Percentiles rank a stretch among this genome's conserved stretches.
These are phyloP conservation scores for Euphorbia peplus DNA, from an alignment of 345 rosid genomes.

Conservation along the genomic window DNA sequence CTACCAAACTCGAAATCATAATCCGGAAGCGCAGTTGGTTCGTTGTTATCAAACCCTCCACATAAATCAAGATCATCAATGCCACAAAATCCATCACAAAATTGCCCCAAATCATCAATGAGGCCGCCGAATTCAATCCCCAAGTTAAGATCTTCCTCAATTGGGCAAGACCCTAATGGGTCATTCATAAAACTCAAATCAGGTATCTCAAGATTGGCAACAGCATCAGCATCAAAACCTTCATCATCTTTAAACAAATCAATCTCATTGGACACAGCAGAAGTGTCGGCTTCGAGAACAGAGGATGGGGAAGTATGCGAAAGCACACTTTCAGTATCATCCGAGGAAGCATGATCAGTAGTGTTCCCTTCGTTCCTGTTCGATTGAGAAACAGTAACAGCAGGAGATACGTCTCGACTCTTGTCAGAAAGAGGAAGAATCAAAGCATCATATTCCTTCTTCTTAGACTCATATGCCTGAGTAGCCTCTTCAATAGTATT, in stretches of 20 bases:
- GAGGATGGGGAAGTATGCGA: slow-evolving; percentile 57
- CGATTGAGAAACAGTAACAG: slow-evolving; percentile 11
- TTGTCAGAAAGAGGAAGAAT: slow-evolving; percentile 32
- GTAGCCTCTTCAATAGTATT: slow-evolving; percentile 69
- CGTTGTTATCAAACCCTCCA: slow-evolving; percentile 44
- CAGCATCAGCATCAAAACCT: slow-evolving; percentile 18
- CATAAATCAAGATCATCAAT: slow-evolving; percentile 49
- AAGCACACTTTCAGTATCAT: slow-evolving; percentile 42
- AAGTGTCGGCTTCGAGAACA: slow-evolving; percentile 48
- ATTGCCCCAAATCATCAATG: slow-evolving; percentile 48
- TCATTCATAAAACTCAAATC: slow-evolving; percentile 47
- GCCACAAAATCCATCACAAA: slow-evolving; percentile 49
- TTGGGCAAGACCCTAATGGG: slow-evolving; percentile 26
- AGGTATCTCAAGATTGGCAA: slow-evolving; percentile 36
- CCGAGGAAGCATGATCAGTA: slow-evolving; percentile 25
- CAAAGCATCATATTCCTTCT: slow-evolving; percentile 52
- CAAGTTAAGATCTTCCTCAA: slow-evolving; percentile 40
- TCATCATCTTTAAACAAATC: too few relatives aligned
- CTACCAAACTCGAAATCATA: slow-evolving; percentile 51
- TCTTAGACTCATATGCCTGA: slow-evolving; percentile 63
- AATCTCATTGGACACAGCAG: slow-evolving; percentile 28
- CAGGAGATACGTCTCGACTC: slow-evolving; percentile 17
- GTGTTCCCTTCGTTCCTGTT: slow-evolving; percentile 5
- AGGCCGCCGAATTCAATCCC: slow-evolving; percentile 38
- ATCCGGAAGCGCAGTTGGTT: slow-evolving; percentile 69